These are phyloP conservation scores for Lolium multiflorum DNA, from an alignment of 176 grass and related monocot genomes.

Conservation along the genomic window DNA sequence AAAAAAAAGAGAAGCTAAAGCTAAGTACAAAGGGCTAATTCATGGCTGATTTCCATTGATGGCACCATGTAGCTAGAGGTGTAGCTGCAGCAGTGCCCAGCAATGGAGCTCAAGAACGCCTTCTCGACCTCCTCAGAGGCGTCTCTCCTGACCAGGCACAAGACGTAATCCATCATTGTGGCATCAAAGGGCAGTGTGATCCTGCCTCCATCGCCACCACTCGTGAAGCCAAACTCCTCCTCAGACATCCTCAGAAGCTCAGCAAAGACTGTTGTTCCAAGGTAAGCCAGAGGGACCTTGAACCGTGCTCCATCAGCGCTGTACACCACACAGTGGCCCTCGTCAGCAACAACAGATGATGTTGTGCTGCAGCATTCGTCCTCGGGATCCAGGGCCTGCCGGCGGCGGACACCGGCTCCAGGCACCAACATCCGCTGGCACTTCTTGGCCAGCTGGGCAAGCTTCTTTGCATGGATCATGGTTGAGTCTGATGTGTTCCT, in stretches of 20 bases:
- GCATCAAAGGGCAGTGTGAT: conserved; percentile 58
- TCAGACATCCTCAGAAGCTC: conserved; percentile 48
- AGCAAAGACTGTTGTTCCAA: not conserved
- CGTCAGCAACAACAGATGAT: conserved; percentile 9
- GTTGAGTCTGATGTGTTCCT: not conserved
- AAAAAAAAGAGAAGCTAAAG: not conserved
- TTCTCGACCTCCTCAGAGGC: conserved; percentile 53
- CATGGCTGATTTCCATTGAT: not conserved
- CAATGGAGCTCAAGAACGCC: conserved; percentile 43
- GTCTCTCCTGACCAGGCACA: conserved; percentile 45
- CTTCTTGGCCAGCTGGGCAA: conserved; percentile 54
- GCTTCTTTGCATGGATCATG: conserved; percentile 53
- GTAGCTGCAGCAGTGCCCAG: not conserved
- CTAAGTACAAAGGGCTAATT: conserved; percentile 18
- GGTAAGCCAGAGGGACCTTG: conserved; percentile 35
- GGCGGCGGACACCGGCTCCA: not conserved
- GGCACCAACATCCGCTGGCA: conserved; percentile 41
- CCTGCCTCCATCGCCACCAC: conserved; percentile 3
- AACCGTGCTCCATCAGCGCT: not conserved
- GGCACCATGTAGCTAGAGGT: not conserved
- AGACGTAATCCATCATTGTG: conserved; percentile 42
- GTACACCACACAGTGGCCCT: conserved; percentile 14
- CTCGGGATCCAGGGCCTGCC: not conserved
- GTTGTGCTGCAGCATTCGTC: conserved; percentile 3
- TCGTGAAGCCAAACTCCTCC: conserved; percentile 51